Conservation (phyloP, 495 filamentous ascomycete genomes). For the Oidiodendron maius region DNA sequence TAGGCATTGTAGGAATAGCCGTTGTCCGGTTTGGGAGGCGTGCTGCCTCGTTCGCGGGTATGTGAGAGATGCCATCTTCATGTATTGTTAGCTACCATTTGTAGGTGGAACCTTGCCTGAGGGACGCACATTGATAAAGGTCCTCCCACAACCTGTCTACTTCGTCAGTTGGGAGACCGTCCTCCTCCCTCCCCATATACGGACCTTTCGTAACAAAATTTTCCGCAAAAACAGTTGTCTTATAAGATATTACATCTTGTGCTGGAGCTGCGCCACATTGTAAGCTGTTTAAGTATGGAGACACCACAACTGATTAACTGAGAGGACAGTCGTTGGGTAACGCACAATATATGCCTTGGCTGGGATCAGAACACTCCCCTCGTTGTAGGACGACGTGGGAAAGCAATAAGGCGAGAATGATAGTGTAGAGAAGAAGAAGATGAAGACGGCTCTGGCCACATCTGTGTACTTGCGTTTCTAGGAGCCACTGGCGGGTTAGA, state of each 20-base stretch:
- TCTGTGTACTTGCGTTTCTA: too few relatives aligned
- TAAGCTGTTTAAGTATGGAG: background rate
- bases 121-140: background rate
- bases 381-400: background rate
- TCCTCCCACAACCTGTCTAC: background rate
- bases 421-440: too few relatives aligned
- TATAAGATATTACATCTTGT: background rate
- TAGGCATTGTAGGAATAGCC: background rate
- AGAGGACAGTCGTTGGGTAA: background rate
- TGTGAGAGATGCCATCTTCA: background rate
- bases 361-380: background rate
- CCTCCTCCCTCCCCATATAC: background rate
- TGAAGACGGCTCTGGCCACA: too few relatives aligned
- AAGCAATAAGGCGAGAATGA: background rate
- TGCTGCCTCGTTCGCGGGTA: background rate
- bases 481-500: too few relatives aligned
- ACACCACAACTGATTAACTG: background rate
- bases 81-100: background rate
- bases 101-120: background rate
- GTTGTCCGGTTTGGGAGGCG: background rate
- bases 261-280: background rate
- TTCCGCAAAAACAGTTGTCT: background rate
- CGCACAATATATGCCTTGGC: background rate
- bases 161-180: background rate
- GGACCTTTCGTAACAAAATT: background rate